Percentiles rank a stretch among this genome's conserved stretches.
Conservation (phyloP, 2,329 filamentous ascomycete genomes). For the Exophiala bonariae region DNA sequence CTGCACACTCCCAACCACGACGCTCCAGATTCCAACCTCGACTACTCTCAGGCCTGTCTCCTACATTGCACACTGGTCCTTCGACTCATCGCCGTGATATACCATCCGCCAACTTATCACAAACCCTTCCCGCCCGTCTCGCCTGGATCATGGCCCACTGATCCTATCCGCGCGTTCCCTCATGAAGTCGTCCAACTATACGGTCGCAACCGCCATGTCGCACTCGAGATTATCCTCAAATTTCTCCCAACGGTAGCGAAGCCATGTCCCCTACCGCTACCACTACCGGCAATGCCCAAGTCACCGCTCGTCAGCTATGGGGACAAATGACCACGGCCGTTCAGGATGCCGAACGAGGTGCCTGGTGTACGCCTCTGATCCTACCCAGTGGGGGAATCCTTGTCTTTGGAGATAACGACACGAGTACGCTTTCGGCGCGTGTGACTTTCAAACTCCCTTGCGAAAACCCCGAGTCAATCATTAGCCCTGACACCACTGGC, state of each 20-base stretch:
- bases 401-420: constrained; percentile 41
- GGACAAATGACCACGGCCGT: constrained; percentile 23
- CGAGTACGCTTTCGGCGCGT: constrained; percentile 48
- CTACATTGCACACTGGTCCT: too few relatives aligned
- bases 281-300: constrained; percentile 15
- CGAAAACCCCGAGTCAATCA: constrained; percentile 38
- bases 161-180: constrained; percentile 12
- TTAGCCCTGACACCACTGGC: constrained; percentile 30
- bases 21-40: too few relatives aligned
- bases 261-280: constrained; percentile 17
- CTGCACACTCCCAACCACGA: too few relatives aligned
- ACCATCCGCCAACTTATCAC: too few relatives aligned
- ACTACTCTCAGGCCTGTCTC: too few relatives aligned
- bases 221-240: constrained; percentile 1
- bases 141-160: neutral
- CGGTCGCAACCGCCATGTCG: constrained; percentile 16
- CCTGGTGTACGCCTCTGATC: constrained; percentile 63
- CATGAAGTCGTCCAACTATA: constrained; percentile 18
- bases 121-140: too few relatives aligned
- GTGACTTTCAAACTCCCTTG: constrained; percentile 53
- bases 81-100: too few relatives aligned
- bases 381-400: constrained; percentile 57
- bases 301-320: constrained; percentile 29
- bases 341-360: constrained; percentile 30
- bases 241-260: constrained; percentile 16